Percentiles rank a stretch among this genome's conserved stretches.
Conservation (phyloP, 495 filamentous ascomycete genomes). For the Cudoniella acicularis region DNA sequence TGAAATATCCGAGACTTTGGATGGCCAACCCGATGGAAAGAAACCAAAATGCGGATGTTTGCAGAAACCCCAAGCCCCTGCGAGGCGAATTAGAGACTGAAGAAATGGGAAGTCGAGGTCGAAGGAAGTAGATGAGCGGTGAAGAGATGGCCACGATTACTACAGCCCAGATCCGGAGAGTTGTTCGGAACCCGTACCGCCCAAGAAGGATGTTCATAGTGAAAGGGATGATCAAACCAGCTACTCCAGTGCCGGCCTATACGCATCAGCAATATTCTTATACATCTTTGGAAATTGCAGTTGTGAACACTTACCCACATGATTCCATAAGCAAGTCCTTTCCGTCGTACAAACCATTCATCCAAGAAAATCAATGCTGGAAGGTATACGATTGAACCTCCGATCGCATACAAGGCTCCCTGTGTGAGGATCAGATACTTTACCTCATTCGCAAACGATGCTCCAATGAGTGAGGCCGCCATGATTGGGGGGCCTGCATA, state of each 20-base stretch:
- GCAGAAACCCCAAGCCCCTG: slow-evolving; percentile 44
- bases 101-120: slow-evolving; percentile 50
- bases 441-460: slow-evolving; percentile 42
- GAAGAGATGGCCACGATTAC: slow-evolving; percentile 43
- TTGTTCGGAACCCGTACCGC: slow-evolving; percentile 53
- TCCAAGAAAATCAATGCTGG: slow-evolving; percentile 35
- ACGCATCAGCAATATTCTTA: slow-evolving; percentile 42
- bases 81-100: slow-evolving; percentile 26
- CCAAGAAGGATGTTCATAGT: slow-evolving; percentile 16
- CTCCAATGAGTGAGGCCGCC: slow-evolving; percentile 37
- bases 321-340: slow-evolving; percentile 48
- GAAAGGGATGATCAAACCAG: slow-evolving; percentile 19
- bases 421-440: slow-evolving; percentile 48
- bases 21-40: slow-evolving; percentile 55
- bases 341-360: slow-evolving; percentile 46
- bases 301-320: slow-evolving; percentile 41
- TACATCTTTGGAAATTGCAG: too few relatives aligned
- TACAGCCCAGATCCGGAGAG: slow-evolving; percentile 48
- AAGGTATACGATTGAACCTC: slow-evolving; percentile 35
- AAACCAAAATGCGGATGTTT: slow-evolving; percentile 41
- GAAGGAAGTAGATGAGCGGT: slow-evolving; percentile 55
- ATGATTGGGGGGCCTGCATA: slow-evolving; percentile 26
- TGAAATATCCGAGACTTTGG: slow-evolving; percentile 63
- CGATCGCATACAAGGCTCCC: slow-evolving; percentile 41
- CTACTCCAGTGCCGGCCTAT: slow-evolving; percentile 29